Evolutionary conservation across 1,284 basidiomycete species (phyloP).

Genomic region (Fistulinella staudtii): DNA sequence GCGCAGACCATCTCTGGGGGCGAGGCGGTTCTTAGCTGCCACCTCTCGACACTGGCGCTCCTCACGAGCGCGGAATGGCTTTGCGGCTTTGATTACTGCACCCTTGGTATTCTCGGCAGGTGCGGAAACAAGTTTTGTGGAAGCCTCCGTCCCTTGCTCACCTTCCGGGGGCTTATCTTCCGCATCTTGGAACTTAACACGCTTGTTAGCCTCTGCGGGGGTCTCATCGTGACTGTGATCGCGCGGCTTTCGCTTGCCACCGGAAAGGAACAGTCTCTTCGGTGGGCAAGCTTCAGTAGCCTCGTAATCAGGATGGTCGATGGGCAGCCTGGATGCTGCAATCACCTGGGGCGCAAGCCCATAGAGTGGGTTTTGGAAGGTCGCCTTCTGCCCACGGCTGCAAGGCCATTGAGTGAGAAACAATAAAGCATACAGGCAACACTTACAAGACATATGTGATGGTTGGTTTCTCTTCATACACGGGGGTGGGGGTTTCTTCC

Average conservation of each 20-base stretch:
- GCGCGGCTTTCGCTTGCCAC: slow-evolving; percentile 21
- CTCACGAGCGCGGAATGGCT: slow-evolving; percentile 17
- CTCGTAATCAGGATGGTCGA: slow-evolving; percentile 32
- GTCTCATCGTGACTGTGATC: slow-evolving; percentile 21
- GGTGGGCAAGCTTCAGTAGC: slow-evolving; percentile 29
- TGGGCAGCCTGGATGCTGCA: slow-evolving; percentile 28
- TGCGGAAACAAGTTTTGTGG: slow-evolving; percentile 1
- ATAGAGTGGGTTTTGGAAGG: slow-evolving; percentile 31
- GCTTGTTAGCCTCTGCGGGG: slow-evolving; percentile 10
- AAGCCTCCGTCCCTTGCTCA: slow-evolving; percentile 10
- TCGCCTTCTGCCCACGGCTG: slow-evolving; percentile 33
- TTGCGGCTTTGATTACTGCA: slow-evolving; percentile 4
- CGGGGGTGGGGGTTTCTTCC: slow-evolving; percentile 29
- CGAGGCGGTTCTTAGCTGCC: slow-evolving; percentile 20
- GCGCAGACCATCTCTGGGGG: slow-evolving; percentile 27
- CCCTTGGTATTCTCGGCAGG: slow-evolving; percentile 4
- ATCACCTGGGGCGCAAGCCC: slow-evolving; percentile 24
- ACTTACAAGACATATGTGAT: slow-evolving; percentile 51
- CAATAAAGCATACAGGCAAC: neutral
- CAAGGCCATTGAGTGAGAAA: neutral
- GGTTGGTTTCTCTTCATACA: slow-evolving; percentile 43
- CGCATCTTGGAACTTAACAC: slow-evolving; percentile 2
- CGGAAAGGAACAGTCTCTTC: slow-evolving; percentile 19
- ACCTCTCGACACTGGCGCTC: slow-evolving; percentile 26
- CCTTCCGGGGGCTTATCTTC: slow-evolving; percentile 13